A percentile compares a stretch with the other conserved stretches of the same genome.
Conservation (phyloP, 345 rosid genomes). For the Hibiscus mutabilis region DNA sequence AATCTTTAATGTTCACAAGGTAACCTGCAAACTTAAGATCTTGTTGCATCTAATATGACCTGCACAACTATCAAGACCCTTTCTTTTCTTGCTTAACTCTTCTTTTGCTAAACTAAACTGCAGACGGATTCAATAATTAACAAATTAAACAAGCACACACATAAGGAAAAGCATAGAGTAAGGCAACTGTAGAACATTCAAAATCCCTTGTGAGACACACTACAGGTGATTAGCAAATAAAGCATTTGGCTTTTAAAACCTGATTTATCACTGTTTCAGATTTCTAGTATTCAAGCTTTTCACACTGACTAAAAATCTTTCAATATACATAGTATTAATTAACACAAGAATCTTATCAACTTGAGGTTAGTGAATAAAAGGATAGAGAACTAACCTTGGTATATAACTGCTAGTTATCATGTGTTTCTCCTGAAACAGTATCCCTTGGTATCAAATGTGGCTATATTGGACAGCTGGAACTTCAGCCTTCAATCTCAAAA, state of each 20-base stretch:
- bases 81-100: background rate
- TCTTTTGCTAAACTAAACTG: background rate
- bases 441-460: constrained; percentile 81
- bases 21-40: constrained; percentile 15
- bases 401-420: background rate
- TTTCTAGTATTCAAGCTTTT: background rate
- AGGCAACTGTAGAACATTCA: background rate
- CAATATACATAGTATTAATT: background rate
- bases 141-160: background rate
- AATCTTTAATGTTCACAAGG: constrained; percentile 76
- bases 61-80: background rate
- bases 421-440: constrained; percentile 40
- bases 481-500: constrained; percentile 52
- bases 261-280: background rate
- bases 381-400: background rate
- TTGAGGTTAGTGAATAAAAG: background rate
- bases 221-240: background rate
- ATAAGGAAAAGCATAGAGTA: background rate
- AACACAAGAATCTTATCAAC: background rate
- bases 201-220: background rate
- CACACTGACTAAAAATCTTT: background rate
- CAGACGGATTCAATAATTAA: background rate
- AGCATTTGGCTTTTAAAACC: background rate
- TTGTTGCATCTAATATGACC: background rate
- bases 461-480: constrained; percentile 54